A percentile compares a stretch with the other conserved stretches of the same genome.
These are phyloP conservation scores for Hyaloscypha finlandica DNA, from an alignment of 495 filamentous ascomycete genomes.

Conservation along the genomic window DNA sequence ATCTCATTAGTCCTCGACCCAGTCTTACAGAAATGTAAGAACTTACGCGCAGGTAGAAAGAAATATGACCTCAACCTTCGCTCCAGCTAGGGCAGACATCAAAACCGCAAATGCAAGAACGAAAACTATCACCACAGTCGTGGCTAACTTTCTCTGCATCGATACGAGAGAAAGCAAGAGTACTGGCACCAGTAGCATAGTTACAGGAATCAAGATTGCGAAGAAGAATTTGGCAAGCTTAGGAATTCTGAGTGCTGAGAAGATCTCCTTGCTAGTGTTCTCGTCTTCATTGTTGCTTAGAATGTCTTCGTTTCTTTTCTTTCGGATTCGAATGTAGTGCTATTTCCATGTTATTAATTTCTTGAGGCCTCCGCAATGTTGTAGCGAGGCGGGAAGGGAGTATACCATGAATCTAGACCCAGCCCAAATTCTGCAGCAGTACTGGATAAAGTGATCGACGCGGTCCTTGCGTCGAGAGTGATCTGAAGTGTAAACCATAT, in stretches of 20 bases:
- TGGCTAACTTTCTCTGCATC: constrained; percentile 6
- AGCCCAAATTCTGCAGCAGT: not conserved
- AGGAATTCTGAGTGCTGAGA: constrained; percentile 2
- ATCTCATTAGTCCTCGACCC: not conserved
- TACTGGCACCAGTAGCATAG: not conserved
- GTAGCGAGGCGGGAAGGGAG: not conserved
- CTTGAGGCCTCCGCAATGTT: too few relatives aligned
- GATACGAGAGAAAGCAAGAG: not conserved
- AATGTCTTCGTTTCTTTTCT: constrained; percentile 5
- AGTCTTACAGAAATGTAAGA: not conserved
- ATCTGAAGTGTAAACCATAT: constrained; percentile 10
- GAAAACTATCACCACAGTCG: constrained; percentile 6
- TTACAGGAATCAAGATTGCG: constrained; percentile 5
- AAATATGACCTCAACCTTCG: constrained; percentile 2
- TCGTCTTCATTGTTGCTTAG: not conserved
- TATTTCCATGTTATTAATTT: not conserved
- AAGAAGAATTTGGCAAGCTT: not conserved
- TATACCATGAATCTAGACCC: not conserved
- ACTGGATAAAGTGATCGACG: constrained; percentile 1
- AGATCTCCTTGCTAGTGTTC: not conserved
- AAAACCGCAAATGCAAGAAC: constrained; percentile 11
- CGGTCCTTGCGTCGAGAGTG: not conserved
- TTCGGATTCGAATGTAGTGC: not conserved
- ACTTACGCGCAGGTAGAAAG: constrained; percentile 6
- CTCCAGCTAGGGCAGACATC: not conserved